Percentiles rank a stretch among this genome's conserved stretches.
phyloP scores from a whole-genome alignment of 805 yeast species.

The Blastobotrys americana region DNA sequence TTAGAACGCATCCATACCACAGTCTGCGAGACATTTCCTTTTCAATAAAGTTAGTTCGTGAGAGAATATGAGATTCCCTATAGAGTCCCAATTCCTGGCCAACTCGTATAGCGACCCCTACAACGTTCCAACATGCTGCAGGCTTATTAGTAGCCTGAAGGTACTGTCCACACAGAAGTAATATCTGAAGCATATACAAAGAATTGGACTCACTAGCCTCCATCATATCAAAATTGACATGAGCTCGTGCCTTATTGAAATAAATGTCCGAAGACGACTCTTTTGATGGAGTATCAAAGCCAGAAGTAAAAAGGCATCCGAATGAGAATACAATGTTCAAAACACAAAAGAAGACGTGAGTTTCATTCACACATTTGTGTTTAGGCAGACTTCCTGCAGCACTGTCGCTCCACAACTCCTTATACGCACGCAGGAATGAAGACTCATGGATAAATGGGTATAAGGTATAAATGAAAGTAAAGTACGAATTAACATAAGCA shows the following conservation, averaged over 20 bases:
- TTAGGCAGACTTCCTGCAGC: not conserved
- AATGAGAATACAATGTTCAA: slow-evolving; percentile 26
- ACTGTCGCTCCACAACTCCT: slow-evolving; percentile 18
- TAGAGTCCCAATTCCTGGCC: slow-evolving; percentile 38
- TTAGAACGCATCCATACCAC: slow-evolving; percentile 27
- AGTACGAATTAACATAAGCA: slow-evolving; percentile 21
- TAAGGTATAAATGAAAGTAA: slow-evolving; percentile 22
- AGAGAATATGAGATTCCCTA: slow-evolving; percentile 20
- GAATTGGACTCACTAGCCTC: slow-evolving; percentile 21
- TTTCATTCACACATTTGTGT: slow-evolving; percentile 8
- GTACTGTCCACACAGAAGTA: slow-evolving; percentile 24
- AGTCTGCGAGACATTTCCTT: slow-evolving; percentile 23
- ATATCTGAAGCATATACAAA: slow-evolving; percentile 23
- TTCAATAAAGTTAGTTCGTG: slow-evolving; percentile 17
- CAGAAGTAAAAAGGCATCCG: slow-evolving; percentile 22
- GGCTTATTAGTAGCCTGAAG: slow-evolving; percentile 25
- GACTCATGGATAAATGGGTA: slow-evolving; percentile 27
- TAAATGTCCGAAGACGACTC: slow-evolving; percentile 16
- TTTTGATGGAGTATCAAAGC: slow-evolving; percentile 6
- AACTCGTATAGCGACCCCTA: slow-evolving; percentile 38
- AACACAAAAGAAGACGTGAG: slow-evolving; percentile 24
- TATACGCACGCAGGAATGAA: slow-evolving; percentile 23
- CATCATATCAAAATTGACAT: slow-evolving; percentile 21
- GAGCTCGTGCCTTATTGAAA: slow-evolving; percentile 22
- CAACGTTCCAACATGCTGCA: slow-evolving; percentile 37